A percentile compares a stretch with the other conserved stretches of the same genome.
Evolutionary conservation across 2,329 filamentous ascomycete species (phyloP).

Genomic region (Huntiella abstrusa): DNA sequence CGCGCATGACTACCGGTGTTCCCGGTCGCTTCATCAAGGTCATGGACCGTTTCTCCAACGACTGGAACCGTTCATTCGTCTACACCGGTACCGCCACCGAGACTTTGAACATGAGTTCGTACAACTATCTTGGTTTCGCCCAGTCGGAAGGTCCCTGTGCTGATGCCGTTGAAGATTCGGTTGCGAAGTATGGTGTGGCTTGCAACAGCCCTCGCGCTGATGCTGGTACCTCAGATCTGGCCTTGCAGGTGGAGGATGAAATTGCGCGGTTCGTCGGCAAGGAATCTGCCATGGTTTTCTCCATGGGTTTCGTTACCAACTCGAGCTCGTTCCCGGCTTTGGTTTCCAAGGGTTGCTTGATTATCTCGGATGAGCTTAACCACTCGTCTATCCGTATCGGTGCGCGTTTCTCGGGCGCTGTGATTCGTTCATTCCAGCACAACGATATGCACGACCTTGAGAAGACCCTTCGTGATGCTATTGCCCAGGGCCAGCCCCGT

Average conservation of each 20-base stretch:
- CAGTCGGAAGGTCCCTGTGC: constrained; percentile 95
- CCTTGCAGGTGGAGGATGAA: constrained; percentile 73
- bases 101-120: constrained; percentile 96
- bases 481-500: constrained; percentile 88
- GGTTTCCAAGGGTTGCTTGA: constrained; percentile 77
- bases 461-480: constrained; percentile 68
- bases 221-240: constrained; percentile 70
- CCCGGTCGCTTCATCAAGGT: constrained; percentile 87
- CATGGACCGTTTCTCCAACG: constrained; percentile 73
- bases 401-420: constrained; percentile 79
- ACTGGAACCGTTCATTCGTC: constrained; percentile 81
- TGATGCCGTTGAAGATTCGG: constrained; percentile 70
- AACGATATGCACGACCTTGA: constrained; percentile 88
- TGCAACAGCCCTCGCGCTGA: constrained; percentile 68
- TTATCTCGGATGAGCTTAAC: constrained; percentile 94
- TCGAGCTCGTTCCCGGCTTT: constrained; percentile 81
- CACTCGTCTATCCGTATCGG: constrained; percentile 95
- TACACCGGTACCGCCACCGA: constrained; percentile 81
- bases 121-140: constrained; percentile 97
- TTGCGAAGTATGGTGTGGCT: constrained; percentile 71
- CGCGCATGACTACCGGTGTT: constrained; percentile 78
- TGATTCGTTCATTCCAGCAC: constrained; percentile 94
- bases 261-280: constrained; percentile 88
- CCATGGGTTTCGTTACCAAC: constrained; percentile 97
- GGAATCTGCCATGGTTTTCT: constrained; percentile 88